Base-by-base conservation (phyloP, 2,329 filamentous ascomycete genomes). In the Huntiella savannae region DNA sequence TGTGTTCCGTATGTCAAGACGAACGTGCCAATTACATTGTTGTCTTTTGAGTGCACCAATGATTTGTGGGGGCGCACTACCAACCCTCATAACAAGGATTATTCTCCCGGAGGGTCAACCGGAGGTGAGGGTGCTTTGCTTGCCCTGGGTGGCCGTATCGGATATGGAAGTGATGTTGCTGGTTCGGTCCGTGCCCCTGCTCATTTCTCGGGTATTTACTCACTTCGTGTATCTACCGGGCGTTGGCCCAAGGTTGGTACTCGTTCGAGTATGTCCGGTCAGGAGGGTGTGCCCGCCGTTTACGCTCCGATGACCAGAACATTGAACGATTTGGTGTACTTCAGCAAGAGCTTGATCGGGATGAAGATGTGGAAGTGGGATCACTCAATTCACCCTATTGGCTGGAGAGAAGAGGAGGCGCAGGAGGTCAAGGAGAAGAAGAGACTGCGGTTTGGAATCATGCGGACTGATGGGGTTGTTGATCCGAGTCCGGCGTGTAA, bases 1-100 rank as follows among this genome's bases (percentile, higher is more conserved):
- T 86, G 87, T 0, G 71, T 95, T 2, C 87, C 87, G 0, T 94
- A 93, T 58, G 84, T 87, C 52, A 96, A 95, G 67, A 95, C 87
- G 1, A 91, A 91, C 51, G 60, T 92, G 2, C 88, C 87, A 4
- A 81, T 88, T 48, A 93, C 86, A 0, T 70, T 94, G 1, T 69
- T 93, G 36, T 86, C 80, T 48, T 93, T 93, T 55, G 86, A 93
- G 60, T 86, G 81, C 12, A 75, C 75, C 46, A 77, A 77, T 55
- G 71, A 73, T 51, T 66, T 95, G 15, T 96, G 87, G 84, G 87
- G 88, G 6, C 72, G 77, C 32, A 79, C 73, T 53, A 77, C 71
- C 12, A 95, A 94, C 58, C 86, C 87, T 0, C 84, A 93, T 61
- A 86, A 85, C 57, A 62, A 63, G n/a, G 75, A 73, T 35, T 94